Evolutionary conservation across 2,329 filamentous ascomycete genomes (phyloP).

Genomic region (Aureobasidium sp.): DNA sequence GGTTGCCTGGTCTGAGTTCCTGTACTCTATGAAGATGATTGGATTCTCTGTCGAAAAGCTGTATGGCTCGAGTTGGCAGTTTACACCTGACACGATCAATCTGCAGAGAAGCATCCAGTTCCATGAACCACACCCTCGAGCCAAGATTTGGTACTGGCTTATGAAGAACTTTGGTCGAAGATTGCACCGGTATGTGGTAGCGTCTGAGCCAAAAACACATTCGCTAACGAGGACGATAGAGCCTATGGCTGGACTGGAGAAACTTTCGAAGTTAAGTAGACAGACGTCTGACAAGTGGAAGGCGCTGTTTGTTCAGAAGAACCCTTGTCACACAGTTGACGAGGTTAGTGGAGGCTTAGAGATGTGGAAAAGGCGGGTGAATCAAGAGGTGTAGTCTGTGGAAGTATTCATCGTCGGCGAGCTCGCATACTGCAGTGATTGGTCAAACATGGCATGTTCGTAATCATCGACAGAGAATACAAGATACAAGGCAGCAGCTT

Average conservation of each 20-base stretch:
- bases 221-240: conserved; percentile 19
- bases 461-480: neutral
- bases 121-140: conserved; percentile 49
- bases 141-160: conserved; percentile 41
- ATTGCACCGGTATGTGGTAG: conserved; percentile 30
- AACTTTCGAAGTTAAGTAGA: conserved; percentile 17
- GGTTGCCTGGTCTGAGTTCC: conserved; percentile 44
- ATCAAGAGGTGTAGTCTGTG: too few species aligned
- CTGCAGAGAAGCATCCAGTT: conserved; percentile 47
- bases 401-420: neutral
- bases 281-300: neutral
- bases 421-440: neutral
- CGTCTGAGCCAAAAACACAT: conserved; percentile 37
- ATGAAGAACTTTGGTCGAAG: conserved; percentile 42
- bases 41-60: conserved; percentile 49
- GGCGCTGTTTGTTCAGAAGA: neutral
- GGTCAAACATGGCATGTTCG: neutral
- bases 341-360: too few species aligned
- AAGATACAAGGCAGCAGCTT: neutral
- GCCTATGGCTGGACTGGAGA: conserved; percentile 21
- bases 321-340: neutral
- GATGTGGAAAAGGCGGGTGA: neutral
- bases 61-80: conserved; percentile 54
- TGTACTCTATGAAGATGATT: conserved; percentile 41
- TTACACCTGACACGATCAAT: conserved; percentile 35